A percentile compares a stretch with the other conserved stretches of the same genome.
Evolutionary conservation across 2,329 filamentous ascomycete species (phyloP).

Genomic region (Seiridium cupressi): DNA sequence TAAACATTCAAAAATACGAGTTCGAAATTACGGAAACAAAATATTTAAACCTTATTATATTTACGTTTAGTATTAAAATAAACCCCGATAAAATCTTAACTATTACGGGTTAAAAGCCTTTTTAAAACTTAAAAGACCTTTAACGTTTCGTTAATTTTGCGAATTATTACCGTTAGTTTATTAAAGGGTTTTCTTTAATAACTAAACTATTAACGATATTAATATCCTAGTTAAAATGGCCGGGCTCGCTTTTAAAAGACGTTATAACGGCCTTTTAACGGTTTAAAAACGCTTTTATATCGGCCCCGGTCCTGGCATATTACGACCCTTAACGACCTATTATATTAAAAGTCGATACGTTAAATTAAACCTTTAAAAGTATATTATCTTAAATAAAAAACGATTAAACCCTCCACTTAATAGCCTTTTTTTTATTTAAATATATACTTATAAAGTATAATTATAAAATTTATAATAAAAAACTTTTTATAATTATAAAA

Average conservation of each 20-base stretch:
- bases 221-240: conserved; percentile 10
- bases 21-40: conserved; percentile 21
- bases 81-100: conserved; percentile 20
- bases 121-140: conserved; percentile 15
- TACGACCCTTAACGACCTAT: conserved; percentile 8
- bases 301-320: neutral
- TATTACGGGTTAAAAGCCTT: conserved; percentile 20
- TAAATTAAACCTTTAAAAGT: conserved; percentile 12
- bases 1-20: conserved; percentile 25
- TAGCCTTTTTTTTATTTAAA: too few relatives aligned
- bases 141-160: conserved; percentile 27
- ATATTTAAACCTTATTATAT: conserved; percentile 28
- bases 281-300: neutral
- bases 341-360: conserved; percentile 22
- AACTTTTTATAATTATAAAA: too few relatives aligned
- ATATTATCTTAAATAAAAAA: too few relatives aligned
- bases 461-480: too few relatives aligned
- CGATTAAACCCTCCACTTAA: too few relatives aligned
- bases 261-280: neutral
- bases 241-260: neutral
- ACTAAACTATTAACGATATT: conserved; percentile 14
- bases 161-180: conserved; percentile 31
- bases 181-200: conserved; percentile 17
- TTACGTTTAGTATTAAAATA: conserved; percentile 21
- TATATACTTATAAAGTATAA: too few relatives aligned